Evolutionary conservation across 2,329 filamentous ascomycete genomes (phyloP).

Genomic region (Drechslerella stenobrocha): DNA sequence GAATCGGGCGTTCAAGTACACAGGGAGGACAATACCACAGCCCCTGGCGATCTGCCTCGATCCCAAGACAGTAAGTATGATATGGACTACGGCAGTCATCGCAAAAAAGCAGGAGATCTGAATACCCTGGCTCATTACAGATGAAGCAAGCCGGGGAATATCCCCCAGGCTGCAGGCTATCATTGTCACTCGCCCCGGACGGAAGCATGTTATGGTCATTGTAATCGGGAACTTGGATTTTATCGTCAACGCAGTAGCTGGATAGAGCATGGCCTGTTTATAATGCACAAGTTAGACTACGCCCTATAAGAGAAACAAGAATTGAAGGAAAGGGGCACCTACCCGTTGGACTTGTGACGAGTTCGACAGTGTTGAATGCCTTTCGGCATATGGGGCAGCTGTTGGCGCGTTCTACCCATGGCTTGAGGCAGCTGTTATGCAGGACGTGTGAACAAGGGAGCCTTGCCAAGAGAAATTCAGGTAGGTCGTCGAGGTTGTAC

Average conservation of each 20-base stretch:
- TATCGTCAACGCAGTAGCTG: conserved; percentile 72
- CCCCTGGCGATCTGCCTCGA: conserved; percentile 71
- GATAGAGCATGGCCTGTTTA: conserved; percentile 56
- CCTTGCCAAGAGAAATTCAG: conserved; percentile 54
- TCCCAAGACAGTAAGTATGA: conserved; percentile 87
- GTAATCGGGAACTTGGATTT: conserved; percentile 86
- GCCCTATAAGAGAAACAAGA: not conserved
- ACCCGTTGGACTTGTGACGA: conserved; percentile 60
- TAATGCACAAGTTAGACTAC: conserved; percentile 22
- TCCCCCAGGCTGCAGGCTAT: conserved; percentile 62
- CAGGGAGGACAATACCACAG: conserved; percentile 93
- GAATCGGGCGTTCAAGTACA: conserved; percentile 56
- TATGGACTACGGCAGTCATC: conserved; percentile 87
- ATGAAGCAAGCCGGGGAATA: conserved; percentile 76
- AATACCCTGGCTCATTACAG: conserved; percentile 77
- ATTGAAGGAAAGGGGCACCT: conserved; percentile 4
- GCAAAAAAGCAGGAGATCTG: conserved; percentile 84
- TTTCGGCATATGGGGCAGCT: conserved; percentile 96
- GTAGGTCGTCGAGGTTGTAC: conserved; percentile 55
- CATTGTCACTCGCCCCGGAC: conserved; percentile 68
- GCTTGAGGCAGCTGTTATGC: conserved; percentile 87
- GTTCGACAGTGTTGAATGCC: conserved; percentile 84
- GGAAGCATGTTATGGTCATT: conserved; percentile 75
- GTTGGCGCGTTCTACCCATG: conserved; percentile 95
- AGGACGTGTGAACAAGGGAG: conserved; percentile 78